These are phyloP conservation scores for Waltergamsia citrina DNA, from an alignment of 2,329 filamentous ascomycete genomes.

Conservation along the genomic window DNA sequence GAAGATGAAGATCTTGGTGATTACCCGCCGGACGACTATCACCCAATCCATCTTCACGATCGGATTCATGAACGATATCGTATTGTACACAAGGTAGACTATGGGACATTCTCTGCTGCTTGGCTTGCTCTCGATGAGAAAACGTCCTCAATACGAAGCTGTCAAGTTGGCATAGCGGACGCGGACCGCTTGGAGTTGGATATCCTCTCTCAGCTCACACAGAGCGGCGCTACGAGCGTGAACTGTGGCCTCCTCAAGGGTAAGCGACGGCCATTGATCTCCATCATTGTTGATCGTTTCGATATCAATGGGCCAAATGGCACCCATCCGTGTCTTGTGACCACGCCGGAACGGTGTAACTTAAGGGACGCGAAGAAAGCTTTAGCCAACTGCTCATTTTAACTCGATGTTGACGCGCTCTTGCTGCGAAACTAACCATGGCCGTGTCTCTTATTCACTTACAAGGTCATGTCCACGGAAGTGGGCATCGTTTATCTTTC, in stretches of 20 bases:
- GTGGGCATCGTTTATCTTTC: slow-evolving; percentile 5
- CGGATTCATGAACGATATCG: slow-evolving; percentile 16
- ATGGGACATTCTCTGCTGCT: slow-evolving; percentile 18
- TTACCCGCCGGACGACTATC: slow-evolving; percentile 25
- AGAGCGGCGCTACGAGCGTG: neutral
- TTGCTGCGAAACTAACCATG: slow-evolving; percentile 16
- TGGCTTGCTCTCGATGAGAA: slow-evolving; percentile 19
- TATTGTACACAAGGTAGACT: slow-evolving; percentile 17
- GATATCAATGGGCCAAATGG: slow-evolving; percentile 16
- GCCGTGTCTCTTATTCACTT: slow-evolving; percentile 18
- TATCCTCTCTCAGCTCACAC: slow-evolving; percentile 8
- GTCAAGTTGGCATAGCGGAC: slow-evolving; percentile 19
- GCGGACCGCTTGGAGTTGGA: slow-evolving; percentile 9
- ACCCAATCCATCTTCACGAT: slow-evolving; percentile 27
- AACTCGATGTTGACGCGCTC: slow-evolving; percentile 14
- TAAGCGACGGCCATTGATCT: slow-evolving; percentile 3
- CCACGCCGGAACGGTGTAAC: slow-evolving; percentile 13
- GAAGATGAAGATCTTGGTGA: slow-evolving; percentile 11
- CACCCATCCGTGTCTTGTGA: slow-evolving; percentile 16
- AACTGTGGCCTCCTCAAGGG: too few species aligned
- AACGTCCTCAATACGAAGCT: slow-evolving; percentile 15
- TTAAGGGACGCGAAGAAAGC: slow-evolving; percentile 9
- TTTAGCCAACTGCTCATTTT: slow-evolving; percentile 10
- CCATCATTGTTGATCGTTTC: slow-evolving; percentile 11
- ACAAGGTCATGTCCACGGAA: slow-evolving; percentile 20